Percentiles rank a stretch among this genome's conserved stretches.
Conservation (phyloP, 495 filamentous ascomycete genomes). For the Trichoderma parareesei region DNA sequence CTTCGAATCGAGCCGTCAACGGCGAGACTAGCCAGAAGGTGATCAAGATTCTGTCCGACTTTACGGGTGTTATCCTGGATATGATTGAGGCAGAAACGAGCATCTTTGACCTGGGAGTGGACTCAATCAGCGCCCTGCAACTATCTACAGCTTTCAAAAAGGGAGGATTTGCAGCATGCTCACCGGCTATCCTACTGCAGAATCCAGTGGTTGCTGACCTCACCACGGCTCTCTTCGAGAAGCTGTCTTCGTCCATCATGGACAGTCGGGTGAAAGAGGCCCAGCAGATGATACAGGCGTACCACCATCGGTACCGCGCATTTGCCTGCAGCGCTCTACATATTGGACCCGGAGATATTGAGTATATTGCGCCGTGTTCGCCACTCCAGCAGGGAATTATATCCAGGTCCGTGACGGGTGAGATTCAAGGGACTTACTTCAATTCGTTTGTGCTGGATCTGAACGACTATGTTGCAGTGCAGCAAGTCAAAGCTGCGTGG, state of each 20-base stretch:
- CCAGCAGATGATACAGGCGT: constrained; percentile 23
- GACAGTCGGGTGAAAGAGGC: constrained; percentile 12
- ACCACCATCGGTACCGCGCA: constrained; percentile 19
- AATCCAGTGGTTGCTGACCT: constrained; percentile 36
- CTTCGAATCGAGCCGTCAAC: not conserved
- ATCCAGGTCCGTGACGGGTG: constrained; percentile 50
- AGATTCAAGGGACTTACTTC: constrained; percentile 52
- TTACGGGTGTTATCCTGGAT: constrained; percentile 32
- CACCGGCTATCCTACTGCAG: constrained; percentile 57
- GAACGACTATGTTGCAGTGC: constrained; percentile 26
- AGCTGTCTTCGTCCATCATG: not conserved
- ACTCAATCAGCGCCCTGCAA: constrained; percentile 70
- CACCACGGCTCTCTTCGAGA: constrained; percentile 13
- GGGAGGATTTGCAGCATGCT: constrained; percentile 46
- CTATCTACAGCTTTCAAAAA: constrained; percentile 46
- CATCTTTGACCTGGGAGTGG: constrained; percentile 74
- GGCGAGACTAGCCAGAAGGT: constrained; percentile 31
- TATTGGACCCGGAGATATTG: constrained; percentile 41
- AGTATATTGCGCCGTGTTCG: constrained; percentile 67
- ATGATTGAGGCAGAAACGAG: constrained; percentile 49
- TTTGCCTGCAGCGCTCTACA: constrained; percentile 38
- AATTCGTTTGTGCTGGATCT: constrained; percentile 58
- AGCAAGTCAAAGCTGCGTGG: constrained; percentile 45
- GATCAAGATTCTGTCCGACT: constrained; percentile 39
- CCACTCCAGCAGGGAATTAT: constrained; percentile 77